Base-by-base conservation (phyloP, 495 filamentous ascomycete species). In the Chaetomium cochliodes region DNA sequence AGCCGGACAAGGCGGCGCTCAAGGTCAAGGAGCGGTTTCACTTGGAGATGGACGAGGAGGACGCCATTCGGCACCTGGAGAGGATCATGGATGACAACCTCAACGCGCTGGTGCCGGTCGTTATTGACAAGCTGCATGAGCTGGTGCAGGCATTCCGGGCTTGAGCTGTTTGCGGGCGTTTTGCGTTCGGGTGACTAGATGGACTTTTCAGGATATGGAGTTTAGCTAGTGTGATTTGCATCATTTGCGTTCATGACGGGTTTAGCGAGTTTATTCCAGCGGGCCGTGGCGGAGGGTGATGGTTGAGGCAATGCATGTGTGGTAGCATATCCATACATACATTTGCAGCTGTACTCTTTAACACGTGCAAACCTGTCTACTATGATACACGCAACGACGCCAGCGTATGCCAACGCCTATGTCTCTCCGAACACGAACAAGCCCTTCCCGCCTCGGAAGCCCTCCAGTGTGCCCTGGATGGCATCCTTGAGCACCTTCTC, bases 21-120 rank as follows among this genome's bases (percentile, higher is more conserved):
- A 98, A 98, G 77, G 93, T 99, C 20, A 88, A 91, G 73, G 96
- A 99, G 72, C 81, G 96, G 26, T 96, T 99, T 71, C 90, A 93
- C 72, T 72, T 98, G 39, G 94, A 96, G 76, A 85, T 96, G 82
- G 90, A 84, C 46, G 94, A 99, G 74, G 96, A 97, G 74, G 93
- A 98, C 69, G 92, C 93, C 15, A 91, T 96, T 47, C 82, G 89
- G 63, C 84, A 91, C 70, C 89, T 98, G 70, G 93, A 93, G 70
- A 84, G 85, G 62, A 80, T 98, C 58, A 96, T 98, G 73, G 87
- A 91, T 61, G 91, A 96, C 71, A 96, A 90, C 66, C 84, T 92
- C 47, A 92, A 90, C 74, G 91, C 90, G 39, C 87, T 96, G 56
- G 89, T 93, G 68, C 92, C 92, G 6, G 92, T 96, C 23, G 88